Percentiles rank a stretch among this genome's conserved stretches.
Conservation (phyloP, 208 protist genomes). For the Acanthamoeba triangularis region DNA sequence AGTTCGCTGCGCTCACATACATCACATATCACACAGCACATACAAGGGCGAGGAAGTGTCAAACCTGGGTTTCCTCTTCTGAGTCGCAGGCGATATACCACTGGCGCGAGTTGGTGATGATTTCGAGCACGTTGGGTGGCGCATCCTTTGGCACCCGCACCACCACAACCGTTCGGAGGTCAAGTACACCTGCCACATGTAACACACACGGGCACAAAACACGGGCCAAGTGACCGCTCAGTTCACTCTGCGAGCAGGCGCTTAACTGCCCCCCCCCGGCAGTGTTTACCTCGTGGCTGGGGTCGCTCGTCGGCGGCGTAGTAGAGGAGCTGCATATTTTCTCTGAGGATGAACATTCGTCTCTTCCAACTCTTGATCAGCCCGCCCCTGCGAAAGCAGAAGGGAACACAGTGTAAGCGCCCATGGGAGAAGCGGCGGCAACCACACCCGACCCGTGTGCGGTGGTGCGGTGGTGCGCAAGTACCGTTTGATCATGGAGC, state of each 20-base stretch:
- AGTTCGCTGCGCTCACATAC: not conserved
- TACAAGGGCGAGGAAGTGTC: not conserved
- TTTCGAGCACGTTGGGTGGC: not conserved
- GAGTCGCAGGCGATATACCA: constrained; percentile 17
- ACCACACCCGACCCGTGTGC: too few relatives aligned
- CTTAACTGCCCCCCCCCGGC: not conserved
- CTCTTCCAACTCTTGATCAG: constrained; percentile 60
- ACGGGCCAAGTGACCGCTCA: not conserved
- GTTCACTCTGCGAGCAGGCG: not conserved
- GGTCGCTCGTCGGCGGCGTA: constrained; percentile 45
- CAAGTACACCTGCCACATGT: not conserved
- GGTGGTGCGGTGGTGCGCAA: not conserved
- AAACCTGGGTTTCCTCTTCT: constrained; percentile 6
- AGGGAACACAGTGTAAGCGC: not conserved
- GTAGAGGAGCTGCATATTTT: constrained; percentile 64
- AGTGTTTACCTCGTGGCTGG: not conserved
- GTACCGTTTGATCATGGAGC: constrained; percentile 12
- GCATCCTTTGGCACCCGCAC: constrained; percentile 30
- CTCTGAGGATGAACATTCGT: constrained; percentile 23
- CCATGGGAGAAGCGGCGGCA: too few relatives aligned
- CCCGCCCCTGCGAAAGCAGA: not conserved
- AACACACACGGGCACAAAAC: not conserved
- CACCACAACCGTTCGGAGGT: constrained; percentile 8
- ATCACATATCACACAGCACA: not conserved
- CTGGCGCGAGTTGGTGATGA: not conserved